Evolutionary conservation across 2,329 filamentous ascomycete species (phyloP), one percentile per base, ranked within the genome.

Genomic region (Aspergillus niger): DNA sequence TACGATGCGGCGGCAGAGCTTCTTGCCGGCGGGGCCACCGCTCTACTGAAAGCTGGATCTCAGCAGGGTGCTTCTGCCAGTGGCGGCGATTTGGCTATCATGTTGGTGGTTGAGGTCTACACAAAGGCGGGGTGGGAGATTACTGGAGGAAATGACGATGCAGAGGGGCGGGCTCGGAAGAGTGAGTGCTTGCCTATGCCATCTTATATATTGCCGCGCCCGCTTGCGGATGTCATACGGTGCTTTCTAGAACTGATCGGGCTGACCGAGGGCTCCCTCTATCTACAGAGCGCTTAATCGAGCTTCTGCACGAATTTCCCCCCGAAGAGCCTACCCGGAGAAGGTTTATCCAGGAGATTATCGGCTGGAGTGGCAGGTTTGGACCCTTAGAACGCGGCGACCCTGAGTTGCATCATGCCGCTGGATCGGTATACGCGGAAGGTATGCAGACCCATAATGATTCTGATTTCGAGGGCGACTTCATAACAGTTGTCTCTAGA

Each of bases 11-110:
- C 96, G 51, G 89, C 92, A 74, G 91, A 97, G 68, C 90, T 98
- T 66, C 85, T 99, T 66, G 89, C 86, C 76, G 89, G 86, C 66
- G 95, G 97, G 64, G 90, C 94, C 1, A 88, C 91, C 68, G 89
- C 93, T 28, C 85, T 99, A 8, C 85, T 99, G 47, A 73, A 68
- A 54, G 77, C 77, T 55, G 76, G 76, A 20, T 72, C 74, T 8
- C 90, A 92, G 75, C 93, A 94, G 26, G 92, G 91, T n/a, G 93
- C 97, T 77, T 92, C 92, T 57, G 93, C 93, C 38, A 96, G 91
- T 66, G 95, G 94, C 59, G 94, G 93, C 51, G 95, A 99, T 74
- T 80, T 99, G 62, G 91, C 90, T 72, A 84, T 95, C 73, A 85
- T 95, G 72, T 86, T 97, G 79, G 82, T 99, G 65, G 84, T 96